These are phyloP conservation scores for Lasiodiplodia hormozganensis DNA, from an alignment of 2,329 filamentous ascomycete genomes.

Conservation along the genomic window DNA sequence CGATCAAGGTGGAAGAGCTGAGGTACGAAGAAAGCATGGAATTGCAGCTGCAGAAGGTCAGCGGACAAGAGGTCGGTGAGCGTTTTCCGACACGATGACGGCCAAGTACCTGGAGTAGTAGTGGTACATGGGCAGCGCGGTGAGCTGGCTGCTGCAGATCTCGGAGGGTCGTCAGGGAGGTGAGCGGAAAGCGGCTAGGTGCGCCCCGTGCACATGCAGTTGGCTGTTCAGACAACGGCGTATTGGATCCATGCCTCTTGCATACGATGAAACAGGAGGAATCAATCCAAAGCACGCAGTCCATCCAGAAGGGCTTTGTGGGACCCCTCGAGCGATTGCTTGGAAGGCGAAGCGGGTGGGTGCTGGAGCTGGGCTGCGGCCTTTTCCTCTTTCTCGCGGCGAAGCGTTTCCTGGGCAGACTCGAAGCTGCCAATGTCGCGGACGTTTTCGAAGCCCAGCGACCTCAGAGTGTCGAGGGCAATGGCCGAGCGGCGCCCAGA, in stretches of 20 bases:
- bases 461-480: constrained; percentile 39
- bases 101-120: background rate
- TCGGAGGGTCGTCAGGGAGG: background rate
- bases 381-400: constrained; percentile 37
- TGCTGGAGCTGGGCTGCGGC: constrained; percentile 31
- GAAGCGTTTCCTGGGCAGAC: constrained; percentile 39
- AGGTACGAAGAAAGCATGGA: background rate
- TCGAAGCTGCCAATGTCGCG: constrained; percentile 47
- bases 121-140: background rate
- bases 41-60: constrained; percentile 1
- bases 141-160: constrained; percentile 1
- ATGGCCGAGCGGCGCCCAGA: constrained; percentile 44
- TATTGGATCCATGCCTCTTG: background rate
- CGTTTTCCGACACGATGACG: background rate
- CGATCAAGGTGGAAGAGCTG: constrained; percentile 1
- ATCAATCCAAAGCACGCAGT: constrained; percentile 37
- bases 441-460: constrained; percentile 40
- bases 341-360: constrained; percentile 28
- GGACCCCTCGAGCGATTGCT: constrained; percentile 34
- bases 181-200: background rate
- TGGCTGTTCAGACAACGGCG: background rate
- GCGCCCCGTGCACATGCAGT: background rate
- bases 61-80: background rate
- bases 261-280: background rate
- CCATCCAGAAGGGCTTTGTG: constrained; percentile 39